Base-by-base conservation (phyloP, 352 stramenopile genomes). In the Pythium rhizo-oryzae region DNA sequence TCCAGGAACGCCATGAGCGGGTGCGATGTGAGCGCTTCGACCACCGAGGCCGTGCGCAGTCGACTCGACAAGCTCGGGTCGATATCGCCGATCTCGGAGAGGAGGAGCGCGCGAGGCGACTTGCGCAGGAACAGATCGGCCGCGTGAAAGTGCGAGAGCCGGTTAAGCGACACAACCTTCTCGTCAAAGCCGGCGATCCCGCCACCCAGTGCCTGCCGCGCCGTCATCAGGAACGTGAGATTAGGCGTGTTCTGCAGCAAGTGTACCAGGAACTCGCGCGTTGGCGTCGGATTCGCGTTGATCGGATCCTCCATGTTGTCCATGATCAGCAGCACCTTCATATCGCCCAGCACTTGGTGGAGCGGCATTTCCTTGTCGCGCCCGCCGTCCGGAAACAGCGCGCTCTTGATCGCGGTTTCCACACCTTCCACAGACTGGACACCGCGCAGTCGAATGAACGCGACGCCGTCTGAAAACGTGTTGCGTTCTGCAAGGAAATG, bases 291-390 rank as follows among this genome's bases (percentile, higher is more conserved):
- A 15, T 85, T 87, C 0, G 85, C 79, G 58, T 91, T 91, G 67
- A 89, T 86, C 24, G 84, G 82, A 54, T 94, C 86, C 62, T 94
- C 84, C 81, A 92, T 90, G 70, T 94, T 92, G 74, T 94, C 86
- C 71, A 94, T 77, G 41, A 94, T 79, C 18, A 94, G 65, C 55
- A 94, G 66, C 59, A 90, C 68, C 18, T 83, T 85, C 67, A 81
- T 64, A 11, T 92, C 82, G 2, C 75, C 57, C 4, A 94, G 71
- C 7, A 80, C 62, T 62, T 88, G 76, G 44, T 88, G 68, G 4
- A 94, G 73, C 25, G 81, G 80, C 39, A 86, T 74, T 50, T 90
- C 84, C 49, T 90, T 89, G 53, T 92, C 80, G 1, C 76, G 79
- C 3, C 79, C 82, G 24, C 78, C 80, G 50, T 92, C 84, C 5